phyloP scores from a whole-genome alignment of 441 rosid species.

The Hura crepitans region DNA sequence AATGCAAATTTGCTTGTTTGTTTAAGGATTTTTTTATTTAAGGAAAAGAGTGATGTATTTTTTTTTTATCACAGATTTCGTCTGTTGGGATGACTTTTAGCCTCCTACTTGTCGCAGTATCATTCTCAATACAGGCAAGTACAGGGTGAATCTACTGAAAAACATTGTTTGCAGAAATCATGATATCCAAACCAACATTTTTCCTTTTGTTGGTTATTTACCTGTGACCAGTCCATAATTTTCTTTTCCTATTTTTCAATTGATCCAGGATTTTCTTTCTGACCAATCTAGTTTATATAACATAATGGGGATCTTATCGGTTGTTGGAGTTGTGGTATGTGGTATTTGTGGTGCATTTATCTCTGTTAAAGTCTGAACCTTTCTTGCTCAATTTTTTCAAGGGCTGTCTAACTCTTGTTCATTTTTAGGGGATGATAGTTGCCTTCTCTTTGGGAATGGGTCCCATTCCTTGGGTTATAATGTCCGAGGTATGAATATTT shows the following conservation, averaged over 20 bases:
- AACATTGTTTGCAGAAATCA: background rate
- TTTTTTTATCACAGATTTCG: constrained; percentile 49
- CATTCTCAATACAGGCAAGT: constrained; percentile 61
- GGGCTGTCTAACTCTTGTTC: constrained; percentile 9
- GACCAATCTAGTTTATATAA: constrained; percentile 47
- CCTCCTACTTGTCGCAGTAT: constrained; percentile 60
- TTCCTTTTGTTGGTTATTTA: constrained; percentile 8
- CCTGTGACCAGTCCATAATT: background rate
- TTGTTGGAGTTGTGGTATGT: constrained; percentile 87
- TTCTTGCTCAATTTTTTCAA: constrained; percentile 1
- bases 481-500: constrained; percentile 75
- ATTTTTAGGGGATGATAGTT: constrained; percentile 64
- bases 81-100: constrained; percentile 66
- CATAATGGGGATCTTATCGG: constrained; percentile 59
- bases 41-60: constrained; percentile 5
- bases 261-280: constrained; percentile 48
- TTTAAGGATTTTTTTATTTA: constrained; percentile 3
- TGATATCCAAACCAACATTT: background rate
- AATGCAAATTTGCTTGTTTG: constrained; percentile 1
- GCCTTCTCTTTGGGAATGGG: constrained; percentile 92
- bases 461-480: constrained; percentile 87
- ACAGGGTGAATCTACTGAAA: constrained; percentile 1
- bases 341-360: background rate
- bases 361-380: constrained; percentile 9
- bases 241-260: constrained; percentile 2